Evolutionary conservation across 345 rosid species (phyloP).

Genomic region (Populus tremula): DNA sequence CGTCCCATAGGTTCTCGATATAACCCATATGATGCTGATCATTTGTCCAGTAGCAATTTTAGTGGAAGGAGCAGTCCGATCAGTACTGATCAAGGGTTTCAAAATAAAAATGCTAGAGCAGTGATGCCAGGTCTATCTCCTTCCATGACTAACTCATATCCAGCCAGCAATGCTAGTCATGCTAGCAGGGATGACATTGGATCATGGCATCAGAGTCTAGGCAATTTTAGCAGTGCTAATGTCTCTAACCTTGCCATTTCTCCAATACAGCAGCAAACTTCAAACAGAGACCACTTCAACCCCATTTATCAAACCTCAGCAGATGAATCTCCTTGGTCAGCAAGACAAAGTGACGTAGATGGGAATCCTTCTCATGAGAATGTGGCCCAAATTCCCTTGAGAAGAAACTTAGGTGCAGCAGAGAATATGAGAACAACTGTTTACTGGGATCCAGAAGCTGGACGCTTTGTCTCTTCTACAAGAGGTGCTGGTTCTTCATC

Average conservation of each 20-base stretch:
- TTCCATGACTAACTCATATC: slow-evolving; percentile 41
- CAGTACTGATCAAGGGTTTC: slow-evolving; percentile 51
- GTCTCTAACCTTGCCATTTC: slow-evolving; percentile 42
- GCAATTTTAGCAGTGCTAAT: slow-evolving; percentile 60
- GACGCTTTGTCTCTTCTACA: slow-evolving; percentile 62
- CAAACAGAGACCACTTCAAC: slow-evolving; percentile 66
- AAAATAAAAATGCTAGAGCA: slow-evolving; percentile 26
- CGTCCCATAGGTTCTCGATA: slow-evolving; percentile 58
- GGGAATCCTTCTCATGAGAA: slow-evolving; percentile 22
- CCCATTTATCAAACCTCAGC: slow-evolving; percentile 66
- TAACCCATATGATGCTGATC: slow-evolving; percentile 52
- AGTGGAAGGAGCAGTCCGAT: slow-evolving; percentile 79
- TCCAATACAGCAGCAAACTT: slow-evolving; percentile 39
- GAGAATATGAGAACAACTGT: slow-evolving; percentile 55
- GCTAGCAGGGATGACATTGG: slow-evolving; percentile 60
- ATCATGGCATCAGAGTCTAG: slow-evolving; percentile 49
- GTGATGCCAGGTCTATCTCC: slow-evolving; percentile 36
- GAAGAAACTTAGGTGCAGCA: slow-evolving; percentile 35
- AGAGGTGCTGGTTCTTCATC: slow-evolving; percentile 26
- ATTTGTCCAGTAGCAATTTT: slow-evolving; percentile 56
- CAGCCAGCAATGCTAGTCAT: slow-evolving; percentile 51
- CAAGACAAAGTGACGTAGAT: slow-evolving; percentile 34
- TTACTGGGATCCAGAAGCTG: slow-evolving; percentile 88
- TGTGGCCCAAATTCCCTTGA: slow-evolving; percentile 28
- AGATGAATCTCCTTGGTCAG: slow-evolving; percentile 53